Conservation (phyloP, 306 rosid genomes). For the Ormosia emarginata region DNA sequence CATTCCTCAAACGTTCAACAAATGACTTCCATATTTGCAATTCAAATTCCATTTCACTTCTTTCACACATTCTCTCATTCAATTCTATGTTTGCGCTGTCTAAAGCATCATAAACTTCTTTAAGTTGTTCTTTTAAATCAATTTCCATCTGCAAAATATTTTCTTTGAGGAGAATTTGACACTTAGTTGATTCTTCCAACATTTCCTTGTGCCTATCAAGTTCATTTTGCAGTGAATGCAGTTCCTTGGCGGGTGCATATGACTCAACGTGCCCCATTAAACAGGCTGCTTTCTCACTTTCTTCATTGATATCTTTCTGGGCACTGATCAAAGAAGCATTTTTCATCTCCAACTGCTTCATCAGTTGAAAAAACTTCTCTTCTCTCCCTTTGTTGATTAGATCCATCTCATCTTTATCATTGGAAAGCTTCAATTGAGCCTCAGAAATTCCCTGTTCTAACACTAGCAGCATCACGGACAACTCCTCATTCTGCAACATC, state of each 20-base stretch:
- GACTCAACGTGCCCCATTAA: conserved; percentile 43
- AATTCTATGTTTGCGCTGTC: conserved; percentile 41
- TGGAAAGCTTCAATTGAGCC: conserved; percentile 50
- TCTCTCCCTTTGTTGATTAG: conserved; percentile 39
- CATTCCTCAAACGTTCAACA: conserved; percentile 42
- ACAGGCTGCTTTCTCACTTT: conserved; percentile 27
- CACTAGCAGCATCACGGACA: conserved; percentile 57
- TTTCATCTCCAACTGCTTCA: conserved; percentile 61
- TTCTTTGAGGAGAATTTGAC: conserved; percentile 40
- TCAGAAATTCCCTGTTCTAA: conserved; percentile 56
- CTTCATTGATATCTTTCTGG: conserved; percentile 30
- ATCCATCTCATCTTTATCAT: conserved; percentile 34
- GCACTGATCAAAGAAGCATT: conserved; percentile 40
- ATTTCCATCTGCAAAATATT: conserved; percentile 30
- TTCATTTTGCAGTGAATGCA: conserved; percentile 38
- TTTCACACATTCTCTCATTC: conserved; percentile 47
- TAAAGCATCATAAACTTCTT: conserved; percentile 38
- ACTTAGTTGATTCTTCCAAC: conserved; percentile 50
- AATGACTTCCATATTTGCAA: conserved; percentile 56
- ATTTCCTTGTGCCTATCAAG: conserved; percentile 47
- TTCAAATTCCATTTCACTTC: conserved; percentile 59
- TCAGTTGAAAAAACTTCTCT: conserved; percentile 34
- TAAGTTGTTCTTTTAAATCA: conserved; percentile 26
- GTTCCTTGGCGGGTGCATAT: conserved; percentile 36
- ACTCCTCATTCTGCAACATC: conserved; percentile 70